Evolutionary conservation across 1,284 basidiomycete species (phyloP).

Genomic region (Cystobasidium pallidum): DNA sequence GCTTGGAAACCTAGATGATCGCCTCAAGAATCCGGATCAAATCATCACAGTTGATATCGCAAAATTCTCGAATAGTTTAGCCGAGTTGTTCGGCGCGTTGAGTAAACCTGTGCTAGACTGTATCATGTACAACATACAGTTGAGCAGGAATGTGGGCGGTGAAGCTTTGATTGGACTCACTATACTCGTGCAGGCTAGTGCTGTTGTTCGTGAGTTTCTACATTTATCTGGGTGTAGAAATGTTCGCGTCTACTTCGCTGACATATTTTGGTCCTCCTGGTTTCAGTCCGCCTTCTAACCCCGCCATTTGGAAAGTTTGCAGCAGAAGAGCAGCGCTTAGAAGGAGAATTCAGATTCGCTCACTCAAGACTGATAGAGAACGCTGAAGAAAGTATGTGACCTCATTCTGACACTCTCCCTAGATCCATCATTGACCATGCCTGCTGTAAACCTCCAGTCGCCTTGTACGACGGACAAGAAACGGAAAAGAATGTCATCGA

Average conservation of each 20-base stretch:
- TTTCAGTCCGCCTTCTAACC: conserved; percentile 75
- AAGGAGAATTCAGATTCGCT: conserved; percentile 83
- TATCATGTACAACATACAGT: conserved; percentile 93
- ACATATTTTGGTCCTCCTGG: background rate
- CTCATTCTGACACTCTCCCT: background rate
- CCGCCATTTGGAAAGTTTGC: conserved; percentile 94
- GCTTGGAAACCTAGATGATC: conserved; percentile 70
- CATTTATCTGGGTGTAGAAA: background rate
- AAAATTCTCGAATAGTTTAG: conserved; percentile 86
- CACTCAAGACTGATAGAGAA: conserved; percentile 94
- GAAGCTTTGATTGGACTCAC: conserved; percentile 87
- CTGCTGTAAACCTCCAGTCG: conserved; percentile 60
- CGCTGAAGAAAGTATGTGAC: conserved; percentile 69
- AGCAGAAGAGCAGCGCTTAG: conserved; percentile 74
- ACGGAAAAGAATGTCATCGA: conserved; percentile 93
- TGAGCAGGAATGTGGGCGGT: conserved; percentile 90
- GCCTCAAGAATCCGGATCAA: conserved; percentile 97
- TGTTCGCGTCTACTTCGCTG: background rate
- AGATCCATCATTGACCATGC: conserved; percentile 3
- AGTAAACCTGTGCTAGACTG: conserved; percentile 87
- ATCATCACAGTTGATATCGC: conserved; percentile 96
- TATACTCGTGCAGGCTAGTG: conserved; percentile 78
- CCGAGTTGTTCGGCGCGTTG: conserved; percentile 87
- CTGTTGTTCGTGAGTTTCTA: conserved; percentile 68
- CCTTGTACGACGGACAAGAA: conserved; percentile 86